phyloP scores from a whole-genome alignment of 768 basidiomycete species.

The Agrocybe chaxingu region DNA sequence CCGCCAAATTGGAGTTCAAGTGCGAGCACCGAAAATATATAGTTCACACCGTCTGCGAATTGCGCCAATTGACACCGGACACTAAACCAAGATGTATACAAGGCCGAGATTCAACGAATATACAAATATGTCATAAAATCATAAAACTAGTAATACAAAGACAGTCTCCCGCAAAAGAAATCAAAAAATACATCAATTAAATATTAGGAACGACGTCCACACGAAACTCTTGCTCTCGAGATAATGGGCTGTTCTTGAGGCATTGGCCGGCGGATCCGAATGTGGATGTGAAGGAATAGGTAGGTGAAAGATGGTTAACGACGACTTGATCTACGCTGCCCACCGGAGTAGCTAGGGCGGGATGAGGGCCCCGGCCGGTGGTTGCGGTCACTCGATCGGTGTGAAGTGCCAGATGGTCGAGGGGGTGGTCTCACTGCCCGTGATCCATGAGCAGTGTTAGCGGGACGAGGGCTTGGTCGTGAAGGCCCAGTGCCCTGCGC shows the following conservation, averaged over 20 bases:
- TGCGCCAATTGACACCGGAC: too few species aligned
- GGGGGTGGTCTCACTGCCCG: conserved; percentile 12
- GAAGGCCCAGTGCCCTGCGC: conserved; percentile 2
- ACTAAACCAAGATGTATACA: not conserved
- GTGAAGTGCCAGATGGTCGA: conserved; percentile 7
- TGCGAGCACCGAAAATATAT: too few species aligned
- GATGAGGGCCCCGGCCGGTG: conserved; percentile 11
- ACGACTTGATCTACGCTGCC: conserved; percentile 13
- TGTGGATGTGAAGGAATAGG: not conserved
- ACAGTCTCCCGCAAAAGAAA: too few species aligned
- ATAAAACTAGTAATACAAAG: too few species aligned
- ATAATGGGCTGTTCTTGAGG: too few species aligned
- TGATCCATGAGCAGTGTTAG: conserved; percentile 7
- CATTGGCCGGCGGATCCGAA: not conserved
- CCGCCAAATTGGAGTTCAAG: too few species aligned
- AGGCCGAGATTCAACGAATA: not conserved
- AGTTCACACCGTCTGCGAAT: too few species aligned
- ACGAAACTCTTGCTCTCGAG: not conserved
- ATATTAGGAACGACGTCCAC: too few species aligned
- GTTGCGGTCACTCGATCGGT: conserved; percentile 8
- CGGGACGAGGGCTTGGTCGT: conserved; percentile 8
- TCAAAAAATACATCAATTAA: too few species aligned
- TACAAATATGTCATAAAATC: too few species aligned
- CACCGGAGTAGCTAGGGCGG: conserved; percentile 6
- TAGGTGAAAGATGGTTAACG: conserved; percentile 4